Evolutionary conservation across 2,329 filamentous ascomycete genomes (phyloP).

Genomic region (Albifimbria verrucaria): DNA sequence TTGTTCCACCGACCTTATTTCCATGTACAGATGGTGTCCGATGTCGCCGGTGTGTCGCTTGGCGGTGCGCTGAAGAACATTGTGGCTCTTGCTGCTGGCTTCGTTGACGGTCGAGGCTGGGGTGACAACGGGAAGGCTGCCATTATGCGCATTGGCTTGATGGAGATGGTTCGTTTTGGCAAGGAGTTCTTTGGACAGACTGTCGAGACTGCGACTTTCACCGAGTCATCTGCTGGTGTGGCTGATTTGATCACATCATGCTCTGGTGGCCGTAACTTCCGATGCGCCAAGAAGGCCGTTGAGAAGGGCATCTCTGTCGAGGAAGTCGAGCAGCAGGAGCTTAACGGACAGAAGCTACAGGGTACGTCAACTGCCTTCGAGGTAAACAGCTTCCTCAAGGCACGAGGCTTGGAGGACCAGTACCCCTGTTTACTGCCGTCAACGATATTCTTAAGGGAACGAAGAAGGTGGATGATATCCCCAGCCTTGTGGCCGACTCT

Average conservation of each 20-base stretch:
- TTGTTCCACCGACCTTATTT: slow-evolving; percentile 97
- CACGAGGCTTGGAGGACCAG: slow-evolving; percentile 71
- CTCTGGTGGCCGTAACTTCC: slow-evolving; percentile 88
- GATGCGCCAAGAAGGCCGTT: slow-evolving; percentile 85
- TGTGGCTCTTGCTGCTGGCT: slow-evolving; percentile 89
- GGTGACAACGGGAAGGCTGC: slow-evolving; percentile 99
- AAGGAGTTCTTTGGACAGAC: slow-evolving; percentile 87
- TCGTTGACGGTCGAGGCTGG: slow-evolving; percentile 94
- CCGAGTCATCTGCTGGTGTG: slow-evolving; percentile 93
- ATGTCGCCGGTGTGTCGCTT: slow-evolving; percentile 95
- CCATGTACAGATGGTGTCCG: slow-evolving; percentile 88
- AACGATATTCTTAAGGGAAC: slow-evolving; percentile 74
- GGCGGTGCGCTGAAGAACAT: slow-evolving; percentile 96
- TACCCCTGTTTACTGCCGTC: slow-evolving; percentile 90
- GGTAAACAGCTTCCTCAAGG: slow-evolving; percentile 84
- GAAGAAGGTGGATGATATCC: slow-evolving; percentile 77
- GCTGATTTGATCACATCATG: slow-evolving; percentile 95
- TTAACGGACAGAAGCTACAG: slow-evolving; percentile 97
- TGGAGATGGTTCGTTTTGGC: slow-evolving; percentile 96
- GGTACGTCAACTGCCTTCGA: slow-evolving; percentile 89
- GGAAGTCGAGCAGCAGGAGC: slow-evolving; percentile 82
- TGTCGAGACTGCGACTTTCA: slow-evolving; percentile 81
- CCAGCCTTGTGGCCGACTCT: slow-evolving; percentile 55
- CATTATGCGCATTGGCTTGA: slow-evolving; percentile 90
- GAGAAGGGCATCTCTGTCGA: slow-evolving; percentile 75